These are phyloP conservation scores for Clathrus columnatus DNA, from an alignment of 768 basidiomycete genomes.

Conservation along the genomic window DNA sequence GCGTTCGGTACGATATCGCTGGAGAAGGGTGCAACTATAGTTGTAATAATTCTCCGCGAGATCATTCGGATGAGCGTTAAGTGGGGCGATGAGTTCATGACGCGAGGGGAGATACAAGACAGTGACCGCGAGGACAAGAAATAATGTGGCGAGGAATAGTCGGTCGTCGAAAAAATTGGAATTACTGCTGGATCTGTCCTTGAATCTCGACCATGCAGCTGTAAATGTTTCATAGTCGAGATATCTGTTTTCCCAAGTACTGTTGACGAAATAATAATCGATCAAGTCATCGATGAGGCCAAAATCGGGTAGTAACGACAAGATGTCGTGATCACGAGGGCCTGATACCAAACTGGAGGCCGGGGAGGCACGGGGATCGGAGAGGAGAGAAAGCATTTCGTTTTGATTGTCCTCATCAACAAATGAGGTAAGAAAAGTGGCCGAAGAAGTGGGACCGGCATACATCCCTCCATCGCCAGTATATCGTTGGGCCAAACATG, in stretches of 20 bases:
- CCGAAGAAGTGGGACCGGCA: conserved; percentile 70
- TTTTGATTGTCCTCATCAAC: conserved; percentile 5
- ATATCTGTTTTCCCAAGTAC: conserved; percentile 82
- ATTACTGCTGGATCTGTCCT: conserved; percentile 45
- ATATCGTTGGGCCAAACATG: conserved; percentile 52
- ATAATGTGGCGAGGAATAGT: conserved; percentile 60
- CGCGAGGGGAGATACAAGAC: conserved; percentile 61
- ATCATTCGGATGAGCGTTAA: conserved; percentile 47
- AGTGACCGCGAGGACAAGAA: conserved; percentile 66
- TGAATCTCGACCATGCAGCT: conserved; percentile 66
- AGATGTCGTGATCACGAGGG: conserved; percentile 62
- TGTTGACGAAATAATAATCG: conserved; percentile 73
- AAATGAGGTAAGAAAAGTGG: conserved; percentile 51
- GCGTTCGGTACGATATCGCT: conserved; percentile 51
- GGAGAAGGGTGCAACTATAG: conserved; percentile 54
- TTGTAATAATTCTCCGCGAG: conserved; percentile 60
- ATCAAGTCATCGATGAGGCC: conserved; percentile 67
- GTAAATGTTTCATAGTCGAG: conserved; percentile 57
- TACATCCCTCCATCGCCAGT: conserved; percentile 53
- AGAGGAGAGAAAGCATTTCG: background rate
- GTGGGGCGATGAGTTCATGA: conserved; percentile 49
- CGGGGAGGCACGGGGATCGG: background rate
- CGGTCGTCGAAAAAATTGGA: conserved; percentile 35
- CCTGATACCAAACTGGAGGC: conserved; percentile 1
- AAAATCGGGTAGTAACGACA: conserved; percentile 53